These are phyloP conservation scores for Leccinum variicolor DNA, from an alignment of 768 basidiomycete genomes.

Conservation along the genomic window DNA sequence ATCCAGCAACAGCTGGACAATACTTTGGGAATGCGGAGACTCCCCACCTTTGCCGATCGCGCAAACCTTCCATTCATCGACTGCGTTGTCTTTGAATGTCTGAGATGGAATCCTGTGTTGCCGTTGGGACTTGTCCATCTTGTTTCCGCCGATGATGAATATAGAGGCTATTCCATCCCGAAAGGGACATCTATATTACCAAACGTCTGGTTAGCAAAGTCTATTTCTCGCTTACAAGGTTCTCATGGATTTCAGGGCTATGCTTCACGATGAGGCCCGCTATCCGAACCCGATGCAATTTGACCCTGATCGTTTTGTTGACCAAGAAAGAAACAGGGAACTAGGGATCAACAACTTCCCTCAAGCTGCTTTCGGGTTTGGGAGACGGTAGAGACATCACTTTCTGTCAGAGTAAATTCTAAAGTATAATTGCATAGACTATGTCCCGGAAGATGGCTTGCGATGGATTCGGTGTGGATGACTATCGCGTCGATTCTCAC, in stretches of 20 bases:
- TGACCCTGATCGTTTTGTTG: constrained; percentile 36
- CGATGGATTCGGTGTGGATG: constrained; percentile 43
- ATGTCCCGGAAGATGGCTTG: constrained; percentile 45
- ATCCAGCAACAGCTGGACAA: constrained; percentile 52
- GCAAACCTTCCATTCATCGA: constrained; percentile 43
- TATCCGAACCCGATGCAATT: constrained; percentile 43
- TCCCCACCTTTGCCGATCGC: constrained; percentile 42
- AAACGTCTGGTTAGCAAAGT: constrained; percentile 40
- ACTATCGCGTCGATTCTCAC: constrained; percentile 38
- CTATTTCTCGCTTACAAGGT: constrained; percentile 10
- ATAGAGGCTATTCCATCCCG: constrained; percentile 43
- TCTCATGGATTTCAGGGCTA: constrained; percentile 32
- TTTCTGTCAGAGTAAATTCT: background rate
- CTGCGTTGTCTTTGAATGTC: constrained; percentile 29
- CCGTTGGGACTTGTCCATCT: constrained; percentile 21
- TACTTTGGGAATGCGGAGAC: constrained; percentile 40
- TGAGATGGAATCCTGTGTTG: constrained; percentile 44
- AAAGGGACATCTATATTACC: constrained; percentile 43
- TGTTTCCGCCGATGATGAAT: constrained; percentile 41
- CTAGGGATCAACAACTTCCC: constrained; percentile 35
- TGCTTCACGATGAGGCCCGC: constrained; percentile 36
- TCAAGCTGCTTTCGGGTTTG: constrained; percentile 40
- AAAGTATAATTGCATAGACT: constrained; percentile 24
- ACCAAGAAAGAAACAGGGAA: constrained; percentile 22
- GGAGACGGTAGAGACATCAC: constrained; percentile 31